Evolutionary conservation across 2,329 filamentous ascomycete species (phyloP), one percentile per base, ranked within the genome.

Genomic region (Blastomyces percursus): DNA sequence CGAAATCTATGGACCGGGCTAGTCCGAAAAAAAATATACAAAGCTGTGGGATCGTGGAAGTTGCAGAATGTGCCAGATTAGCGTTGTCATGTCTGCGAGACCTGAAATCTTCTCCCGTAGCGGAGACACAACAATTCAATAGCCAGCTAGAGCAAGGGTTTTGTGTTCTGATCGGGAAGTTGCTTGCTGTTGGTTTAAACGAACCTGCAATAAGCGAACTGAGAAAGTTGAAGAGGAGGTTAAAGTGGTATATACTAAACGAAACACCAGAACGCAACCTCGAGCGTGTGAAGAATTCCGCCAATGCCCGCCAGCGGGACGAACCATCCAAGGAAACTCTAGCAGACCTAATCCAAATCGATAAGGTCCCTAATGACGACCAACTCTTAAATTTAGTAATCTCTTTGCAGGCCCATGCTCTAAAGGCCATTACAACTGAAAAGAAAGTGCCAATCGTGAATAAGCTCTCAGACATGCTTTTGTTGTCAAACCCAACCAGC

Each of bases 81-180:
- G 73, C 77, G 16, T 67, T 79, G 61, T 71, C 72, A 2, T 76
- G 71, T 60, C 66, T 79, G 35, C 67, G 76, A 24, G 64, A 66
- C 21, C 59, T 76, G 8, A 77, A 75, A 59, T 68, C 64, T 30
- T 73, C 75, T 8, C 66, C 69, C 7, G 65, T 64, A 54, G 63
- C 42, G 6, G 63, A 66, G 24, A 66, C 66, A 2, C 67, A 59
- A 44, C 64, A 61, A 27, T 54, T 69, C 24, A 73, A 72, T 9
- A 75, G 73, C 61, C 67, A 77, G 58, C 67, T 79, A 8, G 76
- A 78, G 63, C 75, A 76, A 63, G 77, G 76, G 0, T 72, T 75
- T 24, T 77, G 75, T 62, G 73, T 78, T 14, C 66, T 79, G 59
- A 71, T 73, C 8, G 76, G 75, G 27, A 77, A 76, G 48, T 65